These are phyloP conservation scores for Talaromyces sp. DNA, from an alignment of 2,329 filamentous ascomycete species.

Conservation along the genomic window DNA sequence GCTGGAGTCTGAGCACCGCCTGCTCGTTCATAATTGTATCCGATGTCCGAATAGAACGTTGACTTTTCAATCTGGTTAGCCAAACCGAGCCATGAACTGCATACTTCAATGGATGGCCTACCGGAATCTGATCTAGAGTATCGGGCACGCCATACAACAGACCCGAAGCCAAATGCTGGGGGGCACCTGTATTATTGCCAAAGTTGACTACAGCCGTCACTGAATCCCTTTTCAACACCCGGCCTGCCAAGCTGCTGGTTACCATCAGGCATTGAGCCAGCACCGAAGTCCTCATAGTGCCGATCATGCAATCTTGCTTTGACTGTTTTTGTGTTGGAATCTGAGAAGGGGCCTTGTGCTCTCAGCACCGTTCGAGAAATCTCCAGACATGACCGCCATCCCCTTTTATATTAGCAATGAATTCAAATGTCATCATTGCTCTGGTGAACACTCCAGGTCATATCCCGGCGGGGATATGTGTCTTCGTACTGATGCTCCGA, in stretches of 20 bases:
- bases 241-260: slow-evolving; percentile 1
- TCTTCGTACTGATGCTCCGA: neutral
- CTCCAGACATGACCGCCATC: neutral
- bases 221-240: slow-evolving; percentile 5
- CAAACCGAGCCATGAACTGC: neutral
- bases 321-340: neutral
- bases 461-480: neutral
- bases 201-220: slow-evolving; percentile 12
- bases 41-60: slow-evolving; percentile 36
- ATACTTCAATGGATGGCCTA: neutral
- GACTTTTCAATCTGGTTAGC: neutral
- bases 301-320: neutral
- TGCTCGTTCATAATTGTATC: slow-evolving; percentile 40
- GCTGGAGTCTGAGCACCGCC: slow-evolving; percentile 43
- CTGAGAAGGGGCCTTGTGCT: neutral
- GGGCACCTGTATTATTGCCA: slow-evolving; percentile 9
- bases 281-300: neutral
- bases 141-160: slow-evolving; percentile 15
- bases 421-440: neutral
- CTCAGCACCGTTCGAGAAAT: neutral
- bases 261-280: neutral
- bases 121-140: slow-evolving; percentile 6
- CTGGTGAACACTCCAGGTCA: neutral
- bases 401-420: slow-evolving; percentile 3
- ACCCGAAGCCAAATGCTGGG: slow-evolving; percentile 8